phyloP scores from a whole-genome alignment of 2,329 filamentous ascomycete genomes.

The Lecanosticta acicola region DNA sequence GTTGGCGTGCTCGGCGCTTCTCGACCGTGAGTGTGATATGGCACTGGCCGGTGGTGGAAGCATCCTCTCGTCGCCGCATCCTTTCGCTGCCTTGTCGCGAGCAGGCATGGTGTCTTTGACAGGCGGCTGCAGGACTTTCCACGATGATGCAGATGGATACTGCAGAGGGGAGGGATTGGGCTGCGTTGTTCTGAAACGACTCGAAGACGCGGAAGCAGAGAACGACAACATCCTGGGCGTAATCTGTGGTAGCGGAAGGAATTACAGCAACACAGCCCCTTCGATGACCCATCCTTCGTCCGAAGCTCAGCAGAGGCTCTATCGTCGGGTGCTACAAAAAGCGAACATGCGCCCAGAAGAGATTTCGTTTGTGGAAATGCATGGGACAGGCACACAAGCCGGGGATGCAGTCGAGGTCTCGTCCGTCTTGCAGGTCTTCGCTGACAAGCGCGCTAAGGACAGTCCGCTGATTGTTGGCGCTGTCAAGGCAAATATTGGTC shows the following conservation, averaged over 20 bases:
- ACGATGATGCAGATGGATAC: slow-evolving; percentile 9
- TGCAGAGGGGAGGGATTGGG: slow-evolving; percentile 32
- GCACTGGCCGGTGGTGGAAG: slow-evolving; percentile 24
- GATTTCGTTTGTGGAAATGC: slow-evolving; percentile 1
- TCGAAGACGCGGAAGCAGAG: slow-evolving; percentile 30
- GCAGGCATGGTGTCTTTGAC: slow-evolving; percentile 11
- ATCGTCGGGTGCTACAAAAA: slow-evolving; percentile 21
- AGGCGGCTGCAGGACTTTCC: slow-evolving; percentile 2
- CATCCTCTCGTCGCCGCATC: slow-evolving; percentile 23
- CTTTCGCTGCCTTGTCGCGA: slow-evolving; percentile 14
- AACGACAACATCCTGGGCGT: slow-evolving; percentile 27
- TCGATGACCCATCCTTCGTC: slow-evolving; percentile 28
- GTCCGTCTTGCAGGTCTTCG: slow-evolving; percentile 12
- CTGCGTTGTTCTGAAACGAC: slow-evolving; percentile 25
- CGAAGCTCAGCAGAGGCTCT: slow-evolving; percentile 2
- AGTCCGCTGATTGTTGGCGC: slow-evolving; percentile 20
- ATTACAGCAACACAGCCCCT: slow-evolving; percentile 22
- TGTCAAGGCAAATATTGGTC: slow-evolving; percentile 26
- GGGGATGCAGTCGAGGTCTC: slow-evolving; percentile 12
- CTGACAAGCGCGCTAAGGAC: background rate
- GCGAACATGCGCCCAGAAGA: background rate
- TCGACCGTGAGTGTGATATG: slow-evolving; percentile 4
- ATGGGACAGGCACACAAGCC: slow-evolving; percentile 5
- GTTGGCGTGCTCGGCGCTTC: background rate
- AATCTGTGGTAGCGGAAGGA: slow-evolving; percentile 21